Base-by-base conservation (phyloP, 2,329 filamentous ascomycete genomes). In the Scedosporium boydii region DNA sequence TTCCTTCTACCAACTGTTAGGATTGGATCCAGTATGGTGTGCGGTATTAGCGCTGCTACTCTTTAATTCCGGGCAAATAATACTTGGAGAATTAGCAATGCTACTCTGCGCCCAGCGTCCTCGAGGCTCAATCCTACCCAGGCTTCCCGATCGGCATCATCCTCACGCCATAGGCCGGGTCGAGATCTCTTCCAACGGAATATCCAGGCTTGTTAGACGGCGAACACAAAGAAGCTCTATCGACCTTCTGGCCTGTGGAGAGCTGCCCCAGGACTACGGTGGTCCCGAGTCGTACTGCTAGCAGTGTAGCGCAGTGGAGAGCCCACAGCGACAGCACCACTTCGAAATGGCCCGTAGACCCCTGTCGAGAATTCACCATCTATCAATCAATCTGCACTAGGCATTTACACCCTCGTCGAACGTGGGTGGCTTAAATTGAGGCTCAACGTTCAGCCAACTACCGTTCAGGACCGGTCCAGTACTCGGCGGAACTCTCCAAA, bases 361-460 rank as follows among this genome's bases (percentile, higher is more conserved):
- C 51, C 51, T 55, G 51, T n/a, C 12, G 18, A 23, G 51, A 55
- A 55, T 23, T 23, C 51, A 12, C 34, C 48, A 21, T 7, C 51
- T n/a, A 14, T 26, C 23, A 9, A n/a, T 55, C 21, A 23, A 55
- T 55, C 51, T 23, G 3, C 23, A 23, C 23, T 14, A 29, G 51
- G 51, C 12, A 55, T 14, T 14, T 23, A 23, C 18, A 55, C 23
- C 51, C 51, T 23, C 51, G 23, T 18, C 9, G 51, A 55, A 14
- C 51, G 51, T 55, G 51, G 51, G 51, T 55, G 51, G 51, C 51
- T 55, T 55, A 55, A 55, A 55, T 55, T 55, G 51, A 55, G 51
- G 12, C 51, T 55, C 51, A 55, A 23, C 51, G 51, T 16, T 55
- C 51, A 55, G 51, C 51, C 51, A 55, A 55, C 51, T 23, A 27